These are phyloP conservation scores for Pisolithus thermaeus DNA, from an alignment of 1,284 basidiomycete species.

Conservation along the genomic window DNA sequence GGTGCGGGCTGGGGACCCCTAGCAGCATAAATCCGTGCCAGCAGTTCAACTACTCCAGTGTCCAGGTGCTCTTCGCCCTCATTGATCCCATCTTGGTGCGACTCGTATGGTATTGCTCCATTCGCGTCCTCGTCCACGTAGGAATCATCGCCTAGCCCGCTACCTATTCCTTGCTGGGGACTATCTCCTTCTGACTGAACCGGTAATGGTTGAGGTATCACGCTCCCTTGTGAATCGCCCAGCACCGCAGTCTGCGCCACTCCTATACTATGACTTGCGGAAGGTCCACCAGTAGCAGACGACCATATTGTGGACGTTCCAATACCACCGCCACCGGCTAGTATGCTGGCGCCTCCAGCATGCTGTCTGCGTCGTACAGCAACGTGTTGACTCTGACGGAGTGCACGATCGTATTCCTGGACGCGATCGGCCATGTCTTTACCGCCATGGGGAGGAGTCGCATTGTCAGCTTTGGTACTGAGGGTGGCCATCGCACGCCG, in stretches of 20 bases:
- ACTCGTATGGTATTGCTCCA: constrained; percentile 32
- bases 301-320: constrained; percentile 24
- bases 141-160: constrained; percentile 55
- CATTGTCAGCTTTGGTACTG: constrained; percentile 26
- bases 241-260: constrained; percentile 65
- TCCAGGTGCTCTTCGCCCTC: constrained; percentile 56
- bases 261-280: constrained; percentile 25
- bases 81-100: constrained; percentile 44
- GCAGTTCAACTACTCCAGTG: constrained; percentile 66
- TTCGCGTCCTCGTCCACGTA: constrained; percentile 62
- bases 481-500: constrained; percentile 28
- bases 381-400: constrained; percentile 61
- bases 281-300: constrained; percentile 16
- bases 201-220: constrained; percentile 11
- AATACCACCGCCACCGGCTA: constrained; percentile 24
- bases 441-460: constrained; percentile 28
- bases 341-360: constrained; percentile 31
- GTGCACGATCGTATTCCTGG: constrained; percentile 68
- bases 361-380: constrained; percentile 41
- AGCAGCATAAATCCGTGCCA: constrained; percentile 74
- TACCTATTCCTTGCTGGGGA: constrained; percentile 52
- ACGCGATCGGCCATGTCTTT: constrained; percentile 43
- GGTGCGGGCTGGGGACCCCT: constrained; percentile 47
- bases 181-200: constrained; percentile 42
- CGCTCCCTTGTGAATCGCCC: constrained; percentile 65